phyloP scores from a whole-genome alignment of 371 early-diverging fungal species.

The Dichotomocladium elegans region DNA sequence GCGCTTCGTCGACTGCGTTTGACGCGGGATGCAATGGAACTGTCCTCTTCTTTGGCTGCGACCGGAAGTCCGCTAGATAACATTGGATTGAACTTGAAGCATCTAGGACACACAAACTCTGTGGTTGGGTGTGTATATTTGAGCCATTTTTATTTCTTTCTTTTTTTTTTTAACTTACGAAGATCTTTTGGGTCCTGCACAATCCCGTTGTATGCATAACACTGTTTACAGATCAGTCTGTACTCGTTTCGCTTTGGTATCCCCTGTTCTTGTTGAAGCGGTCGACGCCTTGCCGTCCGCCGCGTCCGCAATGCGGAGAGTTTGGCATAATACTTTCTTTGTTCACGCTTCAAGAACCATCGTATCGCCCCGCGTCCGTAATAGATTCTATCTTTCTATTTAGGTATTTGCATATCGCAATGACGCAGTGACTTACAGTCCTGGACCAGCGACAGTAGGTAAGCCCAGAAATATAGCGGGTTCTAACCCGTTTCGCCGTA shows the following conservation, averaged over 20 bases:
- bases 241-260: conserved; percentile 54
- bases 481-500: conserved; percentile 9
- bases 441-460: conserved; percentile 49
- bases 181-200: conserved; percentile 67
- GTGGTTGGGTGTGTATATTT: not conserved
- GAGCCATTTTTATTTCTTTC: not conserved
- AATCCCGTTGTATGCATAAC: conserved; percentile 89
- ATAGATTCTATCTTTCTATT: conserved; percentile 32
- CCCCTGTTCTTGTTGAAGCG: not conserved
- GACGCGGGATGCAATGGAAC: conserved; percentile 5
- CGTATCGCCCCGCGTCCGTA: conserved; percentile 38
- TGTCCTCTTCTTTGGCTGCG: not conserved
- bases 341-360: conserved; percentile 54
- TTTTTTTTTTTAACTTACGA: conserved; percentile 43
- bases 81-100: conserved; percentile 17
- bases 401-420: not conserved
- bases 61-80: not conserved
- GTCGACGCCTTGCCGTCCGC: not conserved
- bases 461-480: not conserved
- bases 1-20: not conserved
- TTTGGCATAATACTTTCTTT: conserved; percentile 58
- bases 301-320: conserved; percentile 83
- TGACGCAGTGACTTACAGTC: conserved; percentile 31
- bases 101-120: conserved; percentile 21
- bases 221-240: conserved; percentile 86